These are phyloP conservation scores for Colletotrichum navitas DNA, from an alignment of 2,329 filamentous ascomycete species.

Conservation along the genomic window DNA sequence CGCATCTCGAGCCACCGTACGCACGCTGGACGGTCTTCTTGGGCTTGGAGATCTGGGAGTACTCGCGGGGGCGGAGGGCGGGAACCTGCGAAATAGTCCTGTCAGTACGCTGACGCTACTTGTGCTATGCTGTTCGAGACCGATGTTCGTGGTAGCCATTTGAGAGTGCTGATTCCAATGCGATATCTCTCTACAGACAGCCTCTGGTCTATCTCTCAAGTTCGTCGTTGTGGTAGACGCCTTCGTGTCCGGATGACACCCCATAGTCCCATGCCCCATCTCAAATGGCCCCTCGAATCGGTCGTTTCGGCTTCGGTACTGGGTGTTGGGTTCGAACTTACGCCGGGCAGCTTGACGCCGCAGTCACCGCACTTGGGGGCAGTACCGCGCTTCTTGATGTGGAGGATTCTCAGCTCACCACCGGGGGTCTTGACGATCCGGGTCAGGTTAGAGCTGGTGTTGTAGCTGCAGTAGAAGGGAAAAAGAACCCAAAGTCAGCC, in stretches of 20 bases:
- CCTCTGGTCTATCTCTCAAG: background rate
- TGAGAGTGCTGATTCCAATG: conserved; percentile 19
- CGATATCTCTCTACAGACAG: background rate
- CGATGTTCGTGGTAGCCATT: conserved; percentile 18
- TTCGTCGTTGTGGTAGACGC: background rate
- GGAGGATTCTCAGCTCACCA: conserved; percentile 93
- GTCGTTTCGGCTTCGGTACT: conserved; percentile 24
- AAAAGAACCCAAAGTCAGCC: conserved; percentile 44
- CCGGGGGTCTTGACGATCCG: conserved; percentile 96
- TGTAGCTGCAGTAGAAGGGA: conserved; percentile 78
- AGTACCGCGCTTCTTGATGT: conserved; percentile 99
- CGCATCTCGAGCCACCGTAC: conserved; percentile 98
- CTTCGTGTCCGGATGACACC: background rate
- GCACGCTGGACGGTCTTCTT: conserved; percentile 99
- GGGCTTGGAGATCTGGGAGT: conserved; percentile 95
- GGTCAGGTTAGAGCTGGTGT: conserved; percentile 97
- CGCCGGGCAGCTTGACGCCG: conserved; percentile 95
- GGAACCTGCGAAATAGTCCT: conserved; percentile 73
- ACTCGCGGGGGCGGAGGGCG: conserved; percentile 98
- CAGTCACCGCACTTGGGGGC: conserved; percentile 99
- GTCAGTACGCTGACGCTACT: conserved; percentile 17
- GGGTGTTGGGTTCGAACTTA: conserved; percentile 70
- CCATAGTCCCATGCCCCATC: conserved; percentile 16
- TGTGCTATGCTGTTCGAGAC: background rate
- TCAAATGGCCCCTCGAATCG: conserved; percentile 22